phyloP scores from a whole-genome alignment of 768 basidiomycete species.

The Nidularia pulvinata region DNA sequence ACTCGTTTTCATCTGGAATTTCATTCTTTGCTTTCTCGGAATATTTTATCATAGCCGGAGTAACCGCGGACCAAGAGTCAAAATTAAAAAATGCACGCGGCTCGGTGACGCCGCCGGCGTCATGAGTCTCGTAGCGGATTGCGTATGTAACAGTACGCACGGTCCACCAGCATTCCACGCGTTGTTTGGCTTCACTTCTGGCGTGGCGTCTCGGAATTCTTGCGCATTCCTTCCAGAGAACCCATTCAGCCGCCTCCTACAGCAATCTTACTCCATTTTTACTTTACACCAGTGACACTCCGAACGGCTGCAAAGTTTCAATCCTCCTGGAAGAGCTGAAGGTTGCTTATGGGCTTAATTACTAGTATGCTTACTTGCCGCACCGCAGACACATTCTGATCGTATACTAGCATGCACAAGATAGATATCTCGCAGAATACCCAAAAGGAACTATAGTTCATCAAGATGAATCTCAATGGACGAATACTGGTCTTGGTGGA shows the following conservation, averaged over 20 bases:
- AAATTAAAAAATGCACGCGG: too few relatives aligned
- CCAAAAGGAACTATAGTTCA: constrained; percentile 58
- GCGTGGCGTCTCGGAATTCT: too few relatives aligned
- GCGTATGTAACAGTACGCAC: too few relatives aligned
- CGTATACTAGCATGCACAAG: constrained; percentile 31
- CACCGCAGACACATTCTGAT: too few relatives aligned
- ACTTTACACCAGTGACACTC: constrained; percentile 48
- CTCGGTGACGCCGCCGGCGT: too few relatives aligned
- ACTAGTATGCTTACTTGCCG: constrained; percentile 21
- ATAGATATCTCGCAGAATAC: constrained; percentile 56
- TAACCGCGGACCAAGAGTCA: too few relatives aligned
- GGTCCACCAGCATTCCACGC: too few relatives aligned
- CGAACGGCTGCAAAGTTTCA: constrained; percentile 53
- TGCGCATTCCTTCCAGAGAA: too few relatives aligned
- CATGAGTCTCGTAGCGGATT: too few relatives aligned
- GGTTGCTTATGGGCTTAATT: constrained; percentile 31
- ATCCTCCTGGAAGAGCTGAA: constrained; percentile 60
- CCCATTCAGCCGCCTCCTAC: not conserved
- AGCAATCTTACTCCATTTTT: constrained; percentile 17
- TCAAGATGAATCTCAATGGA: constrained; percentile 66
- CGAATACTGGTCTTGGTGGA: constrained; percentile 68
- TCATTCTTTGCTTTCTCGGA: too few relatives aligned
- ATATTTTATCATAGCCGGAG: too few relatives aligned
- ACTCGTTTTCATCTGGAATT: not conserved
- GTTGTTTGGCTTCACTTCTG: too few relatives aligned